Evolutionary conservation across 495 filamentous ascomycete genomes (phyloP).

Genomic region (Aspergillus olivimuriae): DNA sequence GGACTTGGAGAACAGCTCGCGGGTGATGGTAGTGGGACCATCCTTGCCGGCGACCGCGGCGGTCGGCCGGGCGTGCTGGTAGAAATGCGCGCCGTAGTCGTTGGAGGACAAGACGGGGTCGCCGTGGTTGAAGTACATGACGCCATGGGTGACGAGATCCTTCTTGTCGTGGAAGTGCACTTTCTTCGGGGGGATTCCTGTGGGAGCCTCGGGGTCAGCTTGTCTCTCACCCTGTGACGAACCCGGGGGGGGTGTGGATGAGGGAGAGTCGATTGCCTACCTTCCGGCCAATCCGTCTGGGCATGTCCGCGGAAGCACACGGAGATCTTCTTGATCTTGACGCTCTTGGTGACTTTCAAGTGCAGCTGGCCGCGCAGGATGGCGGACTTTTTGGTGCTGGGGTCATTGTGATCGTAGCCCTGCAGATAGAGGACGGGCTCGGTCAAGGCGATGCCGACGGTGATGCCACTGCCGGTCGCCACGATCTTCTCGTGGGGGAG

Average conservation of each 20-base stretch:
- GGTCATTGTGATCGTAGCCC: slow-evolving; percentile 80
- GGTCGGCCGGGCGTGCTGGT: slow-evolving; percentile 34
- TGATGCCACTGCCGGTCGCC: slow-evolving; percentile 64
- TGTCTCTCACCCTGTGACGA: slow-evolving; percentile 9
- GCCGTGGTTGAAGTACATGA: slow-evolving; percentile 47
- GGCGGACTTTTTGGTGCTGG: slow-evolving; percentile 62
- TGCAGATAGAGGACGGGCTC: slow-evolving; percentile 88
- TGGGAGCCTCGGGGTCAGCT: not conserved
- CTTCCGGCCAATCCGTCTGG: slow-evolving; percentile 95
- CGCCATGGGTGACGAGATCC: slow-evolving; percentile 42
- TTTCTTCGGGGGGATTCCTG: slow-evolving; percentile 86
- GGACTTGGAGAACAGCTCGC: slow-evolving; percentile 35
- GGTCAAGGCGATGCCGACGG: slow-evolving; percentile 68
- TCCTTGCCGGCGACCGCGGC: slow-evolving; percentile 45
- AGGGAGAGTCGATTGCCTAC: slow-evolving; percentile 29
- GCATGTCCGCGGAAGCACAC: slow-evolving; percentile 80
- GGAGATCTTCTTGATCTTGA: slow-evolving; percentile 92
- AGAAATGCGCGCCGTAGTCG: slow-evolving; percentile 44
- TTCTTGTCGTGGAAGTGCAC: slow-evolving; percentile 75
- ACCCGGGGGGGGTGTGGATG: slow-evolving; percentile 5
- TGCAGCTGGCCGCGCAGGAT: slow-evolving; percentile 82
- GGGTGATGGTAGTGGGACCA: slow-evolving; percentile 32
- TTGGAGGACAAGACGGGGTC: slow-evolving; percentile 60
- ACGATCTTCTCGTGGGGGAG: slow-evolving; percentile 59
- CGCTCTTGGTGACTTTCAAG: slow-evolving; percentile 76